These are phyloP conservation scores for Hirsutella thompsonii DNA, from an alignment of 2,329 filamentous ascomycete species.

Conservation along the genomic window DNA sequence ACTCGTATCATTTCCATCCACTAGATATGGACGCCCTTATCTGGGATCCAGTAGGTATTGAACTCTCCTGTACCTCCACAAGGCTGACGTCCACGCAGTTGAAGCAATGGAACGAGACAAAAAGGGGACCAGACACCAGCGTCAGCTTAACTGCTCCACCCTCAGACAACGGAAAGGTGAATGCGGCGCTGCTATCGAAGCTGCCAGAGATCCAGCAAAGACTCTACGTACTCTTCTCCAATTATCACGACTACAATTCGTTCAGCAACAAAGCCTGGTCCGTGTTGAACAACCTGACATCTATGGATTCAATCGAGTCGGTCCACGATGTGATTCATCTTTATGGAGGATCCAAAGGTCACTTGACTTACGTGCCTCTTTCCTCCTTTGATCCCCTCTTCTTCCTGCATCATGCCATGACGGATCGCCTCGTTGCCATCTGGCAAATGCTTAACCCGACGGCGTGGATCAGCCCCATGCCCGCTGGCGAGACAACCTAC, in stretches of 20 bases:
- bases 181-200: conserved; percentile 28
- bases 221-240: conserved; percentile 54
- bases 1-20: conserved; percentile 46
- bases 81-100: conserved; percentile 26
- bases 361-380: conserved; percentile 58
- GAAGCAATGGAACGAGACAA: conserved; percentile 44
- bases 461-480: conserved; percentile 48
- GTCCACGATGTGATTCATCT: conserved; percentile 52
- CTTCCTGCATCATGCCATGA: conserved; percentile 63
- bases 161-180: conserved; percentile 49
- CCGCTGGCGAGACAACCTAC: conserved; percentile 45
- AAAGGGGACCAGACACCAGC: conserved; percentile 35
- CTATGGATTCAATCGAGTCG: conserved; percentile 52
- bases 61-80: neutral
- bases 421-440: conserved; percentile 63
- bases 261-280: conserved; percentile 59
- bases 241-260: conserved; percentile 52
- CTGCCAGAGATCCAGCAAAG: conserved; percentile 45
- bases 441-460: conserved; percentile 65
- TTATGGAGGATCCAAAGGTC: conserved; percentile 45
- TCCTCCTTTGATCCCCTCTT: conserved; percentile 73
- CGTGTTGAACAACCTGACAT: conserved; percentile 28
- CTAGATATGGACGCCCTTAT: conserved; percentile 45
- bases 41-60: conserved; percentile 40
- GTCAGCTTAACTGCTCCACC: conserved; percentile 15